These are phyloP conservation scores for Zygnema circumcarinatum DNA, from an alignment of 139 green algal genomes.

Conservation along the genomic window DNA sequence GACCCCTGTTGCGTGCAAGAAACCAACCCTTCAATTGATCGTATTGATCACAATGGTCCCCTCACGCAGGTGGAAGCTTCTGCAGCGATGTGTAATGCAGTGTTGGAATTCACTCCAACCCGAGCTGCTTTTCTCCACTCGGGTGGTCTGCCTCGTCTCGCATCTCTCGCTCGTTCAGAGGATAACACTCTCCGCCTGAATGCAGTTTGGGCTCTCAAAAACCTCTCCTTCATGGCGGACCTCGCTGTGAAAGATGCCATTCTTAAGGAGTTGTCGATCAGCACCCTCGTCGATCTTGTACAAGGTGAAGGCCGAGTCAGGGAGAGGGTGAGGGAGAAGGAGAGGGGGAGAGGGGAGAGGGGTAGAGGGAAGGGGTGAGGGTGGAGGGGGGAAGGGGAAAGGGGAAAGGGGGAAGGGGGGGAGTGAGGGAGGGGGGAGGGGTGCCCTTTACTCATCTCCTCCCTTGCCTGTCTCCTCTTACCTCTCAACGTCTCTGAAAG, in stretches of 20 bases:
- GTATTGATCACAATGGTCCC: too few species aligned
- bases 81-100: constrained; percentile 83
- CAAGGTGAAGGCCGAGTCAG: constrained; percentile 29
- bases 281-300: constrained; percentile 65
- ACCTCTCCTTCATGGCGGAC: constrained; percentile 68
- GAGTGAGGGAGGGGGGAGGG: not conserved
- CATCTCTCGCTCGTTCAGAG: constrained; percentile 60
- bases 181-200: constrained; percentile 69
- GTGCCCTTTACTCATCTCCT: not conserved
- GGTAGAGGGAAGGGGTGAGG: not conserved
- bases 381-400: not conserved
- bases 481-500: constrained; percentile 9
- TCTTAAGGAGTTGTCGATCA: constrained; percentile 68
- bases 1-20: too few species aligned
- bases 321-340: not conserved
- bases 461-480: not conserved
- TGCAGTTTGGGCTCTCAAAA: constrained; percentile 79
- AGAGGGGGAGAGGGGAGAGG: not conserved
- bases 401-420: not conserved
- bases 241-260: constrained; percentile 2
- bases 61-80: constrained; percentile 68
- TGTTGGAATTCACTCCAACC: constrained; percentile 74
- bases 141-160: constrained; percentile 65
- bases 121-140: constrained; percentile 65
- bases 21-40: too few species aligned